Evolutionary conservation across 768 basidiomycete species (phyloP).

Genomic region (Termitomyces eurrhizus): DNA sequence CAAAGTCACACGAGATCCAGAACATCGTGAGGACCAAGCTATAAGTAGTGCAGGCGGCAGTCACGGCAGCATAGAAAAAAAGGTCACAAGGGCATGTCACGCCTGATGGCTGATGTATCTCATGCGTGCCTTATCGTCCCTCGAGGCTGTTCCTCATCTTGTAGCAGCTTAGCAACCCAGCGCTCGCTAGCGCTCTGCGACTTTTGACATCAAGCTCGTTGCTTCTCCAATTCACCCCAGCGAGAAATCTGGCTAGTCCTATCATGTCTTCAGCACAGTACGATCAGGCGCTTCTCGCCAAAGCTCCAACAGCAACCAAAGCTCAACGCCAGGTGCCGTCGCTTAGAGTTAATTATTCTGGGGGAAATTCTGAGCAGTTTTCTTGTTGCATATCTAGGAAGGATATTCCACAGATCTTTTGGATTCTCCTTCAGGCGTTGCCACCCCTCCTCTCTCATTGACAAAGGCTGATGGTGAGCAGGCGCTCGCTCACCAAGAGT

Average conservation of each 20-base stretch:
- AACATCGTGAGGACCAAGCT: background rate
- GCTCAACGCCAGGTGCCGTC: slow-evolving; percentile 33
- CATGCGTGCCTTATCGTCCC: background rate
- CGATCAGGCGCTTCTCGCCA: slow-evolving; percentile 33
- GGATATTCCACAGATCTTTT: slow-evolving; percentile 52
- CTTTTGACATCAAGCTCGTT: slow-evolving; percentile 4
- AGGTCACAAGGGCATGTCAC: slow-evolving; percentile 5
- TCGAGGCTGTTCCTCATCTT: slow-evolving; percentile 12
- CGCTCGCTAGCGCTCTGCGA: slow-evolving; percentile 5
- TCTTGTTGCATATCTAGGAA: slow-evolving; percentile 30
- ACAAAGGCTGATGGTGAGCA: slow-evolving; percentile 20
- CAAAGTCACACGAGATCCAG: background rate
- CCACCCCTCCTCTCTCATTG: slow-evolving; percentile 12
- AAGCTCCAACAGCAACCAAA: slow-evolving; percentile 33
- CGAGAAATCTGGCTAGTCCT: slow-evolving; percentile 12
- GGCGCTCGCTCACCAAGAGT: slow-evolving; percentile 19
- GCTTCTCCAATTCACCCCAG: slow-evolving; percentile 11
- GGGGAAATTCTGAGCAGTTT: background rate
- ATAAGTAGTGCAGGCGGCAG: background rate
- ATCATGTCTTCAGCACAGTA: slow-evolving; percentile 24
- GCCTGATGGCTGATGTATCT: background rate
- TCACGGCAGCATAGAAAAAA: background rate
- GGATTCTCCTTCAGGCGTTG: slow-evolving; percentile 16
- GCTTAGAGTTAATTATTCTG: background rate
- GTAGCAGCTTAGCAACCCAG: slow-evolving; percentile 8